These are phyloP conservation scores for Mycena vitilis DNA, from an alignment of 768 basidiomycete genomes.

Conservation along the genomic window DNA sequence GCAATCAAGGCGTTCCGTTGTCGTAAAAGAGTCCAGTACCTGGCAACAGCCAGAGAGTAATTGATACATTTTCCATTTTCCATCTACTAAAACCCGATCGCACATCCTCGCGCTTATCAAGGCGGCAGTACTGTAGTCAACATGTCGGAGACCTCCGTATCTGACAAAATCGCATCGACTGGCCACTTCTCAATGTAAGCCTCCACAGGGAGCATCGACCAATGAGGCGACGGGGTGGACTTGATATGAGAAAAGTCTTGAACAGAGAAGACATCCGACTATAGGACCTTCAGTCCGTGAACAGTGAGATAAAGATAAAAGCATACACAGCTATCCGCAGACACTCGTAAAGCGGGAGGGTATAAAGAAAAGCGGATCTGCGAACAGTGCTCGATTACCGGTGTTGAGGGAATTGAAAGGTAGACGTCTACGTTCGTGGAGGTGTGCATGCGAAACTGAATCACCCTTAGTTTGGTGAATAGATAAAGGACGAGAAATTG, in stretches of 20 bases:
- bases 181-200: conserved; percentile 41
- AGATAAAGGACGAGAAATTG: conserved; percentile 15
- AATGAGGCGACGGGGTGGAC: conserved; percentile 82
- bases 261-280: conserved; percentile 60
- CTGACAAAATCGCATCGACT: conserved; percentile 10
- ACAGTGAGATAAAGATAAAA: not conserved
- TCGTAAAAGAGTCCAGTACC: too few species aligned
- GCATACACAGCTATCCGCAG: conserved; percentile 31
- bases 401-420: conserved; percentile 74
- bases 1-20: not conserved
- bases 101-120: not conserved
- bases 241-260: conserved; percentile 91
- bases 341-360: conserved; percentile 50
- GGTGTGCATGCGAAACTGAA: conserved; percentile 89
- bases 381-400: conserved; percentile 83
- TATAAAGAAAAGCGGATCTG: conserved; percentile 73
- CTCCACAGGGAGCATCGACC: conserved; percentile 54
- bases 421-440: conserved; percentile 74
- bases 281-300: not conserved
- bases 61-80: too few species aligned
- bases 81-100: too few species aligned
- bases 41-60: too few species aligned
- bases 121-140: conserved; percentile 22
- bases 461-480: conserved; percentile 1
- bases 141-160: conserved; percentile 32